phyloP scores from a whole-genome alignment of 2,329 filamentous ascomycete genomes.

The Apiospora arundinis region DNA sequence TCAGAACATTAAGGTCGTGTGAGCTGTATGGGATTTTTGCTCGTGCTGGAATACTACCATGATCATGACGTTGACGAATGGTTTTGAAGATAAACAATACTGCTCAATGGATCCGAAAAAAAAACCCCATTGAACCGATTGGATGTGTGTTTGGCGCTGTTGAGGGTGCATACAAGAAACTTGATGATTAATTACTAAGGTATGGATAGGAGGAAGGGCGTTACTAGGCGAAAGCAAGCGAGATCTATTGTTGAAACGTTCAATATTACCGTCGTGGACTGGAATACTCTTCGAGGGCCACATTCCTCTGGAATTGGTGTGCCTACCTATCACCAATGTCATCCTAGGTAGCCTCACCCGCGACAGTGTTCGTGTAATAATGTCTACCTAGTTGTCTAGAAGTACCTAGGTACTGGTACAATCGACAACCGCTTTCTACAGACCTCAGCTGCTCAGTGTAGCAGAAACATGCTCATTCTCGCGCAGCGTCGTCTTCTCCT shows the following conservation, averaged over 20 bases:
- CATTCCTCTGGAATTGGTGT: neutral
- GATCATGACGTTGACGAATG: neutral
- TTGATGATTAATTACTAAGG: neutral
- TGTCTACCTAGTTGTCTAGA: neutral
- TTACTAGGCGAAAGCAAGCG: neutral
- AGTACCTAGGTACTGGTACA: neutral
- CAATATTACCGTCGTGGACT: neutral
- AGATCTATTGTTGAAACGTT: neutral
- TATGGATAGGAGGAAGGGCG: neutral
- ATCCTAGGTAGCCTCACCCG: neutral
- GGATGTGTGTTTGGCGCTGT: neutral
- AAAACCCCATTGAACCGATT: neutral
- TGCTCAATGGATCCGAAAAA: neutral
- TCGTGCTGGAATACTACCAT: neutral
- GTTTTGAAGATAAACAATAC: neutral
- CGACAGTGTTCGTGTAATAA: too few species aligned
- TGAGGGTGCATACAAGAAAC: neutral
- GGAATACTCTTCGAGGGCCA: too few species aligned
- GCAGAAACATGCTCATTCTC: slow-evolving; percentile 12
- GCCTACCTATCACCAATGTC: neutral
- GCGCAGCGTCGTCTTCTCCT: neutral
- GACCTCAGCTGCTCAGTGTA: neutral
- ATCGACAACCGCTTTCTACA: neutral
- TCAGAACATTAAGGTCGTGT: slow-evolving; percentile 53
- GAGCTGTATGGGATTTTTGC: neutral